These are phyloP conservation scores for Sphaerostilbella broomeana DNA, from an alignment of 2,329 filamentous ascomycete genomes.

Conservation along the genomic window DNA sequence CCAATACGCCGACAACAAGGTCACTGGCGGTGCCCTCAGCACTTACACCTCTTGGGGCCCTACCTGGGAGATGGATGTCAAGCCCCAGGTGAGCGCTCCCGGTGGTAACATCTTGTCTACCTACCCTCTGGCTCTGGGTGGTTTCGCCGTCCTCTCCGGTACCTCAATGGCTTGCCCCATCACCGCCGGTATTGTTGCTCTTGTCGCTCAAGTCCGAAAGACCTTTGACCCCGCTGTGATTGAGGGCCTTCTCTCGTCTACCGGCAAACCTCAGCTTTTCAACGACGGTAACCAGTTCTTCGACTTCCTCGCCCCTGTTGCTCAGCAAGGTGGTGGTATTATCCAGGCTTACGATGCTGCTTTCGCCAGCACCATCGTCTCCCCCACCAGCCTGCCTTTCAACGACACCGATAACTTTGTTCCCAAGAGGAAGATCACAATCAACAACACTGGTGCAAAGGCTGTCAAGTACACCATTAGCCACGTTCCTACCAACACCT, in stretches of 20 bases:
- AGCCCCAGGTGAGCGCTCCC: conserved; percentile 50
- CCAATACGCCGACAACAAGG: conserved; percentile 28
- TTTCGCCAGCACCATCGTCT: conserved; percentile 45
- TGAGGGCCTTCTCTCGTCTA: conserved; percentile 43
- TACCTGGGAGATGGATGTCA: conserved; percentile 50
- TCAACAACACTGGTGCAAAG: conserved; percentile 47
- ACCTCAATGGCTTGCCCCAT: conserved; percentile 57
- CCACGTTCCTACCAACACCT: conserved; percentile 44
- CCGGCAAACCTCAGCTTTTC: conserved; percentile 43
- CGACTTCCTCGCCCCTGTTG: conserved; percentile 43
- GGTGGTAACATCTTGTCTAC: conserved; percentile 55
- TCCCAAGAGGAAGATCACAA: conserved; percentile 39
- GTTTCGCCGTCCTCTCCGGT: conserved; percentile 47
- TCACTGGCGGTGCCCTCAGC: conserved; percentile 46
- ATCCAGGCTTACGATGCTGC: conserved; percentile 55
- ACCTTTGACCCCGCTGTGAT: conserved; percentile 44
- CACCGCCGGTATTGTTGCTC: conserved; percentile 47
- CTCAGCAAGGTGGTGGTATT: conserved; percentile 55
- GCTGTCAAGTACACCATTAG: conserved; percentile 46
- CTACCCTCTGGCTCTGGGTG: conserved; percentile 39
- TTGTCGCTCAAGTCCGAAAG: conserved; percentile 46
- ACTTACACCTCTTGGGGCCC: conserved; percentile 54
- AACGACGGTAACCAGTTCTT: conserved; percentile 35
- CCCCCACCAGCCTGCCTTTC: conserved; percentile 52
- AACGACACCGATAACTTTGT: conserved; percentile 56